Percentiles rank a stretch among this genome's conserved stretches.
These are phyloP conservation scores for Eucalyptus regnans DNA, from an alignment of 345 rosid genomes.

Conservation along the genomic window DNA sequence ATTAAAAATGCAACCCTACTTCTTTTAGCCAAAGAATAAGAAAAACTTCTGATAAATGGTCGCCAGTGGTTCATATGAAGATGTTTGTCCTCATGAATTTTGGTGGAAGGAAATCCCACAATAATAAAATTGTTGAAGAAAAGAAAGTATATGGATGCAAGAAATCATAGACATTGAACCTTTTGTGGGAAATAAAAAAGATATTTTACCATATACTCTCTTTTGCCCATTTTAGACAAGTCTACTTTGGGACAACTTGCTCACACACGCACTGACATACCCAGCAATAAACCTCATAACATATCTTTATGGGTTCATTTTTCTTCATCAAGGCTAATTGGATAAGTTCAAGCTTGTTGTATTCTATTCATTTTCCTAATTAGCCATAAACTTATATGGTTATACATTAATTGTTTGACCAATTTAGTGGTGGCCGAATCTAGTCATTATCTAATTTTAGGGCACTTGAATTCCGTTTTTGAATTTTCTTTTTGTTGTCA, in stretches of 20 bases:
- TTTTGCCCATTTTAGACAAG: background rate
- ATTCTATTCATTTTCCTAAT: background rate
- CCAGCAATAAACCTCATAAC: background rate
- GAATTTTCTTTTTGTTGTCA: background rate
- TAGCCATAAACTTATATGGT: background rate
- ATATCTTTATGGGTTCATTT: background rate
- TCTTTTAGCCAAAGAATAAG: background rate
- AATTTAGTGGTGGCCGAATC: background rate
- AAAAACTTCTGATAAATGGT: background rate
- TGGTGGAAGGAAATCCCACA: background rate
- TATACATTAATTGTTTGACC: background rate
- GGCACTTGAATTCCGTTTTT: background rate
- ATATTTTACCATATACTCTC: background rate
- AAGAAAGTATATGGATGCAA: background rate
- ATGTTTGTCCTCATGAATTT: background rate
- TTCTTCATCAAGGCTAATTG: background rate
- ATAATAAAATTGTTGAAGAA: background rate
- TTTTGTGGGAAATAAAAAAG: background rate
- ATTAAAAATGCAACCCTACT: background rate
- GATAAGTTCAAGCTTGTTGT: background rate
- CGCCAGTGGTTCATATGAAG: background rate
- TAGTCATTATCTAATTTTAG: background rate
- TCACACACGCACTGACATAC: background rate
- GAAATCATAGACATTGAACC: background rate
- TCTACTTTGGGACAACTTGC: background rate